Evolutionary conservation across 306 rosid genomes (phyloP), one percentile per base, ranked within the genome.

Genomic region (Leucaena leucocephala): DNA sequence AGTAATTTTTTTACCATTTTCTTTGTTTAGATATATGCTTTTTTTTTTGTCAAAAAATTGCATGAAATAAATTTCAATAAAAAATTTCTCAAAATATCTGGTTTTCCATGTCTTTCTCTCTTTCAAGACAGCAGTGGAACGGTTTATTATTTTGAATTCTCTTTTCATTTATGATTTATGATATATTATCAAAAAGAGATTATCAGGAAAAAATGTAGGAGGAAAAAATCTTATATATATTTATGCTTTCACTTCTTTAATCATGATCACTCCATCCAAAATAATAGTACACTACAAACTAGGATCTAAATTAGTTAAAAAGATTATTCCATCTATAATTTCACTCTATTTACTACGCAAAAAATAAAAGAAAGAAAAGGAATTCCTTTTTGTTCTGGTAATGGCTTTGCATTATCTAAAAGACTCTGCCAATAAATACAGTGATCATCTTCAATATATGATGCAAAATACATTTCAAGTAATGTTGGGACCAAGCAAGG

Each of bases 371-470:
- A 54, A n/a, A 13, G 8, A 57, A 57, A 57, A 9, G 0, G 4
- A 76, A 39, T 58, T 69, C 66, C 82, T 73, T 82, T 85, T 78
- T 71, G 79, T 72, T 77, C 70, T 76, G 12, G 55, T 64, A 73
- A 33, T 44, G 13, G 77, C 40, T 40, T 27, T 63, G 72, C 76
- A 76, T 55, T 39, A 76, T 66, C 69, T 78, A 57, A n/a, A 39
- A 19, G 34, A 57, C 4, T 13, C 34, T 69, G 67, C 77, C 57
- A 82, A 57, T 54, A 61, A 44, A 19, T 68, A 72, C 49, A 67
- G 22, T 75, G 71, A 71, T 79, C 76, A 45, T 72, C 63, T 58
- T 58, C 62, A n/a, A n/a, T n/a, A n/a, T 11, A 40, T 87, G 88
- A 82, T 81, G 71, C 64, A 64, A 71, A 58, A 74, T 40, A 19